phyloP scores from a whole-genome alignment of 2,329 filamentous ascomycete species.

The Berkeleyomyces rouxiae region DNA sequence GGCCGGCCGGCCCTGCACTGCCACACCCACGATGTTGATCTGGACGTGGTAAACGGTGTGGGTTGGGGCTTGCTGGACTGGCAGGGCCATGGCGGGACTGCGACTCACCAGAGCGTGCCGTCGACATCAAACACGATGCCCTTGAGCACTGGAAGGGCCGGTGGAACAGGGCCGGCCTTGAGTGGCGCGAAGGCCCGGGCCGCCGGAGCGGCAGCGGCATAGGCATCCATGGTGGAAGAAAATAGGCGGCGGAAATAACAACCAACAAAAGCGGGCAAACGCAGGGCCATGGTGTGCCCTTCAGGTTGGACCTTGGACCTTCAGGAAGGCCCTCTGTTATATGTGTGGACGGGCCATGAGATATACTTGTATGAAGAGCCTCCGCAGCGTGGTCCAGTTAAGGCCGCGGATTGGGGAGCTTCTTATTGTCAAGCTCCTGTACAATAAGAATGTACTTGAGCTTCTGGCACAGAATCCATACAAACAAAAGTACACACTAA shows the following conservation, averaged over 20 bases:
- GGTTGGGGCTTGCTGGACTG: not conserved
- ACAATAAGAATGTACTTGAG: too few species aligned
- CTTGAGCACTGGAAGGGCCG: constrained; percentile 30
- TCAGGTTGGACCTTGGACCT: not conserved
- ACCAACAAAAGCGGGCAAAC: not conserved
- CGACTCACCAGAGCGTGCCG: constrained; percentile 70
- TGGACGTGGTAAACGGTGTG: too few species aligned
- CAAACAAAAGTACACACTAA: not conserved
- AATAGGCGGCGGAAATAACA: not conserved
- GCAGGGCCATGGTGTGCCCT: not conserved
- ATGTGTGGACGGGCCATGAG: too few species aligned
- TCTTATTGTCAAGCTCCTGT: too few species aligned
- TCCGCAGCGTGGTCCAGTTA: too few species aligned
- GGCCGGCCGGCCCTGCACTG: not conserved
- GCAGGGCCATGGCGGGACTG: not conserved
- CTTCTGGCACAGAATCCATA: too few species aligned
- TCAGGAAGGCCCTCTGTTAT: not conserved
- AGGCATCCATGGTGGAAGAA: constrained; percentile 4
- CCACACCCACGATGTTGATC: not conserved
- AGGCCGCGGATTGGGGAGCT: too few species aligned
- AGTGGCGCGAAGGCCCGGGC: constrained; percentile 36
- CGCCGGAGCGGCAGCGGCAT: not conserved
- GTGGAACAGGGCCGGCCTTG: constrained; percentile 21
- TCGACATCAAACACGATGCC: constrained; percentile 83
- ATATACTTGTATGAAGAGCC: too few species aligned